These are phyloP conservation scores for Dichomitus squalens DNA, from an alignment of 1,284 basidiomycete species.

Conservation along the genomic window DNA sequence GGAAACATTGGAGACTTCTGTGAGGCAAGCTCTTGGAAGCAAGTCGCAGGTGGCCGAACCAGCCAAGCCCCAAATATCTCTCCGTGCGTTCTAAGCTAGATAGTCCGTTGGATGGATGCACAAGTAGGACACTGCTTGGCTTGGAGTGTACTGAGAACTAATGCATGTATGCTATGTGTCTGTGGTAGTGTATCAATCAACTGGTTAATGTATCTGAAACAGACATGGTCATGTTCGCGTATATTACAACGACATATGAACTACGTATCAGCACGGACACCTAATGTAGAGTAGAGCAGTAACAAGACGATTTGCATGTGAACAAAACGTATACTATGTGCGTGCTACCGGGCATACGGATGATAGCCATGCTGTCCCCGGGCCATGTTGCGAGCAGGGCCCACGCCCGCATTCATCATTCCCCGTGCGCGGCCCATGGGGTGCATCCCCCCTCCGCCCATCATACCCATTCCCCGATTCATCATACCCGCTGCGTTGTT, in stretches of 20 bases:
- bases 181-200: constrained; percentile 22
- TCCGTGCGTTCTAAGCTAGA: constrained; percentile 61
- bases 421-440: constrained; percentile 32
- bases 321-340: background rate
- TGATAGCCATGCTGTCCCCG: constrained; percentile 64
- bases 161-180: constrained; percentile 22
- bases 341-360: constrained; percentile 53
- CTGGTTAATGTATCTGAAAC: constrained; percentile 16
- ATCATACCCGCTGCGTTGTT: constrained; percentile 26
- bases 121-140: background rate
- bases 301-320: background rate
- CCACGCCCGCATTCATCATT: constrained; percentile 49
- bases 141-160: constrained; percentile 17
- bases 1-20: constrained; percentile 75
- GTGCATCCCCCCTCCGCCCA: constrained; percentile 26
- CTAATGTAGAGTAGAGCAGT: constrained; percentile 11
- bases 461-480: constrained; percentile 38
- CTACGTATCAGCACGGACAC: constrained; percentile 23
- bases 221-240: constrained; percentile 8
- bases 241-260: constrained; percentile 25
- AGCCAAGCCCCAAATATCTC: constrained; percentile 77
- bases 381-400: constrained; percentile 53
- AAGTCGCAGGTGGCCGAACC: constrained; percentile 37
- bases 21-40: constrained; percentile 72
- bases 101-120: background rate